Conservation (phyloP, 495 filamentous ascomycete genomes). For the Podospora pseudoanserina region DNA sequence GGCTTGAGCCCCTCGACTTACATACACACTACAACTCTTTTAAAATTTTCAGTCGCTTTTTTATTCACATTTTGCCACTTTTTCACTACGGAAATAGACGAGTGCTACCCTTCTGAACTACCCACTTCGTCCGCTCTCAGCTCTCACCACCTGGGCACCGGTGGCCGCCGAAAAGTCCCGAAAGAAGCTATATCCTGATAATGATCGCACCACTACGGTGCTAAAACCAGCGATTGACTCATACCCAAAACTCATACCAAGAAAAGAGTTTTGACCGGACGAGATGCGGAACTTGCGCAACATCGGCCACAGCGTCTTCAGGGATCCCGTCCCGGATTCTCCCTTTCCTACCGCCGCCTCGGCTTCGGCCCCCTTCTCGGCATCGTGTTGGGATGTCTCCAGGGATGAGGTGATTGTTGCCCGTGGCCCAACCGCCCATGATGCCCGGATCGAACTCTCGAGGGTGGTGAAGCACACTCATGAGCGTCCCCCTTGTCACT, state of each 20-base stretch:
- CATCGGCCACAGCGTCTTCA: slow-evolving; percentile 60
- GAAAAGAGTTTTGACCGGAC: slow-evolving; percentile 9
- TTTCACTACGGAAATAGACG: slow-evolving; percentile 3
- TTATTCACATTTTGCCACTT: slow-evolving; percentile 3
- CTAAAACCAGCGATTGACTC: slow-evolving; percentile 7
- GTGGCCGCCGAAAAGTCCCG: slow-evolving; percentile 20
- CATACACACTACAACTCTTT: slow-evolving; percentile 2
- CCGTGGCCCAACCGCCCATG: slow-evolving; percentile 63
- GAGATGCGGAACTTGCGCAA: slow-evolving; percentile 79
- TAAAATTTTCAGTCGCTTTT: slow-evolving; percentile 2
- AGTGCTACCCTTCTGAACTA: slow-evolving; percentile 4
- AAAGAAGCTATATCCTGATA: slow-evolving; percentile 12
- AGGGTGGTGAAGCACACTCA: slow-evolving; percentile 45
- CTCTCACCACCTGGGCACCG: neutral
- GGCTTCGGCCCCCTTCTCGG: slow-evolving; percentile 49
- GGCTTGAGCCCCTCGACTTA: neutral
- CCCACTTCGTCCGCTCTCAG: neutral
- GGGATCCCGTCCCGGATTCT: slow-evolving; percentile 42
- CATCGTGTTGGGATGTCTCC: slow-evolving; percentile 72
- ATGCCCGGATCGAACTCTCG: slow-evolving; percentile 63
- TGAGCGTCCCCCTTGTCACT: slow-evolving; percentile 33
- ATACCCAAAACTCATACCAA: neutral
- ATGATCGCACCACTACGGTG: slow-evolving; percentile 7
- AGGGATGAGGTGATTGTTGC: slow-evolving; percentile 69
- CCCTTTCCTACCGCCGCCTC: slow-evolving; percentile 17